Base-by-base conservation (phyloP, 83 land plant genomes). In the Picea mariana region DNA sequence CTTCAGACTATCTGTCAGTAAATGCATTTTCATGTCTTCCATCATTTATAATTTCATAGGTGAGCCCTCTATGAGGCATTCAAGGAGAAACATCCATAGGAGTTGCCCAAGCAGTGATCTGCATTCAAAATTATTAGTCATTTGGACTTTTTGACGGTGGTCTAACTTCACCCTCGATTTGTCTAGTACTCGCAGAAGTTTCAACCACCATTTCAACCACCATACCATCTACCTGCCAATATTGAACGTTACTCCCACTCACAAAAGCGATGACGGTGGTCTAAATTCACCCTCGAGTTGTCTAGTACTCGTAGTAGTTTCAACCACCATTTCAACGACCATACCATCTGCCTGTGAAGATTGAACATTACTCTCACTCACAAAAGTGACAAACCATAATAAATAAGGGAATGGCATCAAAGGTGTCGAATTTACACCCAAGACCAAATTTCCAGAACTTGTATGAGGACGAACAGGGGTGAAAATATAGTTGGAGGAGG, bases 401-500 rank as follows among this genome's bases (percentile, higher is more conserved):
- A 91, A 83, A 60, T 75, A 73, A 12, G 96, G 91, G 6, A 87
- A 80, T 59, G 94, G 85, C 82, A 86, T 80, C 42, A 86, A 80
- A 77, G 94, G 81, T 80, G 69, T 63, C 8, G 75, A 64, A 21
- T 61, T 81, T n/a, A 79, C 17, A 9, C 81, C 81, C 76, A 69
- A 85, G 42, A 75, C 69, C 20, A 81, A 85, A 59, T 40, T 26
- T 66, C 44, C 76, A 71, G 85, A 77, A 15, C 62, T 73, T 21
- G 79, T 80, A 81, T 52, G 55, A 58, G 88, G 81, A 68, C 82
- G 84, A 44, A 87, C 68, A 79, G 85, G 84, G 44, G 92, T 88
- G 61, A 89, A 62, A 88, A 85, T 58, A 93, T 88, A 63, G 91
- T 86, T 72, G 93, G 92, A 69, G 93, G 91, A 64, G 93, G 94